These are phyloP conservation scores for Termitomyces sp. DNA, from an alignment of 768 basidiomycete species.

Conservation along the genomic window DNA sequence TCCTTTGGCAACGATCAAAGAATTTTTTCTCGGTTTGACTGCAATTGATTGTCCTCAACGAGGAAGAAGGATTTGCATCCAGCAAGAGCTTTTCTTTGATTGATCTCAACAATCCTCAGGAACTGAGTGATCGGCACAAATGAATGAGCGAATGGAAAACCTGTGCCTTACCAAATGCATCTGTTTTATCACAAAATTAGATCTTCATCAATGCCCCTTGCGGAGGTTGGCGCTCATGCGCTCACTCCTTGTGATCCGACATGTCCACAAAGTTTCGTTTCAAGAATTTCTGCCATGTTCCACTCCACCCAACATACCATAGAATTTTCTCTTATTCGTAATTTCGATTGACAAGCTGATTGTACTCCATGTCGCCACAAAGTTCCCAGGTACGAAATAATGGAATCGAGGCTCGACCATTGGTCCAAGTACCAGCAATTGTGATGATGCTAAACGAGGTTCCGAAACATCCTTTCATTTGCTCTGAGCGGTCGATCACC, in stretches of 20 bases:
- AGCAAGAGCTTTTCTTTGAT: background rate
- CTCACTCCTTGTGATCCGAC: slow-evolving; percentile 14
- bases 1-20: too few species aligned
- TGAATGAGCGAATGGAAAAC: background rate
- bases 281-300: background rate
- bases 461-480: background rate
- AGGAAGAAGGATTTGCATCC: background rate
- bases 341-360: background rate
- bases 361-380: background rate
- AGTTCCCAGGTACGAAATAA: background rate
- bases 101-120: background rate
- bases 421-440: background rate
- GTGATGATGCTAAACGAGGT: background rate
- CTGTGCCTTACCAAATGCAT: background rate
- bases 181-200: background rate
- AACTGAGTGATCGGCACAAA: background rate
- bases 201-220: background rate
- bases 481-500: background rate
- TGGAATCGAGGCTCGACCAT: background rate
- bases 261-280: slow-evolving; percentile 9
- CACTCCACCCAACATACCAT: background rate
- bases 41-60: too few species aligned
- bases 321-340: background rate
- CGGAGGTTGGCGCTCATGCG: background rate
- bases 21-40: too few species aligned